Base-by-base conservation (phyloP, 2,329 filamentous ascomycete genomes). In the Claviceps fusiformis region DNA sequence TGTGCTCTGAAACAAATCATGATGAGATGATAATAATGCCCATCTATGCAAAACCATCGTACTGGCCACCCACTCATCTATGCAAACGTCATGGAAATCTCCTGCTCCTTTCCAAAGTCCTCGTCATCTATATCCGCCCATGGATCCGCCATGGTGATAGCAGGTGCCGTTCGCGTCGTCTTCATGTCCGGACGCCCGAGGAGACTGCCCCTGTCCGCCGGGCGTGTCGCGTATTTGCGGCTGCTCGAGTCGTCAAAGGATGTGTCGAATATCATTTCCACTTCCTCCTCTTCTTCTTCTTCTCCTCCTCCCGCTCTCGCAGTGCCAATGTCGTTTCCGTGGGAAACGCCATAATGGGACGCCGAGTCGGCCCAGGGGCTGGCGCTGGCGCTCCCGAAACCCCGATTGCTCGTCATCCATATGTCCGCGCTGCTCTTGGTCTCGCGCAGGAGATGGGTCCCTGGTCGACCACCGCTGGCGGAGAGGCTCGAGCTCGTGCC, bases 71-170 rank as follows among this genome's bases (percentile, higher is more conserved):
- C 19, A 17, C 29, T 49, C 9, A 19, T 52, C 60, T 73, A 88
- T 68, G 85, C 87, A 80, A 92, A 92, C 59, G 85, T 89, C 85
- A 92, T 86, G 37, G 80, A 78, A 59, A 92, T 87, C 68, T 89
- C 86, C 65, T 82, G 81, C 68, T 89, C 86, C 63, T 80, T 78
- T 19, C 82, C 83, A 71, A 86, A 86, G 53, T 86, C 79, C 35
- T 85, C 80, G 48, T 88, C 84, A 49, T 79, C 76, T 9, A 81
- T 75, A 53, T 80, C 85, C 3, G 79, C 83, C 88, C 88, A 92
- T 1, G 86, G 79, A 77, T 92, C 72, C 58, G 73, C 62, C 35
- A 79, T 63, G 29, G 72, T 63, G 53, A 81, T 68, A 50, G 72
- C 73, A 0, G 80, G 80, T 59, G 77, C 64, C 27, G 77, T 79